Conservation (phyloP, 208 protist species). For the Vickermania spadyakhi region DNA sequence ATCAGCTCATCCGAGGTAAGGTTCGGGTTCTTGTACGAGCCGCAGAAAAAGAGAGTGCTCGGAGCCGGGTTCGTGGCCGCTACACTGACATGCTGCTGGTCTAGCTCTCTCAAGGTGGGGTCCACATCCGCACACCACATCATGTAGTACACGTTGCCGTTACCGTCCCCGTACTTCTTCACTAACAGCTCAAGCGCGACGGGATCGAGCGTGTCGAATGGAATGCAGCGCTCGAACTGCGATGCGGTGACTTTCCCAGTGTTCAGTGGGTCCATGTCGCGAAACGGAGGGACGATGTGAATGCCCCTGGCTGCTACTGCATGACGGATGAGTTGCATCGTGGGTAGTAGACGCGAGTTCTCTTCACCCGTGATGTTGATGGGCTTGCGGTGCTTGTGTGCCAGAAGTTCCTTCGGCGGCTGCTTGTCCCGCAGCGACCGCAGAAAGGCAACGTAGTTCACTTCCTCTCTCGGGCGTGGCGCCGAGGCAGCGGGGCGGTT, state of each 20-base stretch:
- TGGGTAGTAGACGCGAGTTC: slow-evolving; percentile 19
- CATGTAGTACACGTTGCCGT: slow-evolving; percentile 64
- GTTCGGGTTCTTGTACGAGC: slow-evolving; percentile 19
- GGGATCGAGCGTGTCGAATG: slow-evolving; percentile 18
- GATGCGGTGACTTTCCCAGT: slow-evolving; percentile 54
- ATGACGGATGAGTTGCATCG: slow-evolving; percentile 31
- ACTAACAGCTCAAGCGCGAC: slow-evolving; percentile 32
- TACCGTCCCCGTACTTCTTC: slow-evolving; percentile 65
- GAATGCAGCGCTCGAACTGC: slow-evolving; percentile 63
- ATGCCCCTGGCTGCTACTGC: slow-evolving; percentile 35
- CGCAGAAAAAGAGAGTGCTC: slow-evolving; percentile 7
- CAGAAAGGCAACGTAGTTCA: slow-evolving; percentile 47
- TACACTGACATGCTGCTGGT: neutral
- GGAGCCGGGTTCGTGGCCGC: slow-evolving; percentile 2
- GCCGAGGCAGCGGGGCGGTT: neutral
- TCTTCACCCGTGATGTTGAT: slow-evolving; percentile 34
- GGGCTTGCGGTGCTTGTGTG: slow-evolving; percentile 14
- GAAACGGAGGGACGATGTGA: slow-evolving; percentile 40
- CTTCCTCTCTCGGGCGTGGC: slow-evolving; percentile 6
- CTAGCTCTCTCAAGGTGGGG: slow-evolving; percentile 10
- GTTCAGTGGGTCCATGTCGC: slow-evolving; percentile 69
- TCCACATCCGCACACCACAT: slow-evolving; percentile 70
- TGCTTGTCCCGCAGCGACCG: slow-evolving; percentile 19
- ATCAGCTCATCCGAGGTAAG: slow-evolving; percentile 42
- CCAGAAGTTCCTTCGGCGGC: slow-evolving; percentile 19